These are phyloP conservation scores for Trifolium subterraneum DNA, from an alignment of 306 rosid genomes.

Conservation along the genomic window DNA sequence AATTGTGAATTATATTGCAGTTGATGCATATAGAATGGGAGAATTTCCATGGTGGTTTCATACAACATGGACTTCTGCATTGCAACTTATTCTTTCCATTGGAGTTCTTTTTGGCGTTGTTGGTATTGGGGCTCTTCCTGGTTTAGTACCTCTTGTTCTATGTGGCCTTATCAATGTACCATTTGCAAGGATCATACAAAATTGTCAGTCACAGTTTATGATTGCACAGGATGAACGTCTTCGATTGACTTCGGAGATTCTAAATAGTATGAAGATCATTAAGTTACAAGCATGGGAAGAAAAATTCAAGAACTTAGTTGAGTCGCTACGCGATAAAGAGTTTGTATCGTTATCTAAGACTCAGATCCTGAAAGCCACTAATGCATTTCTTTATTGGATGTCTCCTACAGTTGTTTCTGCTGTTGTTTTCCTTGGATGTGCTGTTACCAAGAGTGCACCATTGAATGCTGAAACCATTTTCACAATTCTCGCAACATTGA, in stretches of 20 bases:
- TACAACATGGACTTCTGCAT: constrained; percentile 47
- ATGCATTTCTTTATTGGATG: constrained; percentile 65
- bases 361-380: constrained; percentile 49
- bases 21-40: constrained; percentile 86
- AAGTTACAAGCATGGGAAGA: constrained; percentile 88
- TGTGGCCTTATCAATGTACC: constrained; percentile 72
- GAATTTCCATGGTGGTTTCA: constrained; percentile 95
- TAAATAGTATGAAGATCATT: constrained; percentile 78
- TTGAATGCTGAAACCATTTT: constrained; percentile 78
- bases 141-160: constrained; percentile 59
- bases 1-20: constrained; percentile 76
- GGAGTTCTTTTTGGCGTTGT: constrained; percentile 57
- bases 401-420: constrained; percentile 72
- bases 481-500: constrained; percentile 67
- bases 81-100: constrained; percentile 58
- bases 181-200: constrained; percentile 60
- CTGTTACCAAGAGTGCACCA: constrained; percentile 59
- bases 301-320: constrained; percentile 57
- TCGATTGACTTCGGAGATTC: constrained; percentile 78
- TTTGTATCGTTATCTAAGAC: constrained; percentile 66
- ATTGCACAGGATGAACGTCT: constrained; percentile 74
- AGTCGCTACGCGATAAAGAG: constrained; percentile 59
- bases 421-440: constrained; percentile 62
- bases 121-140: constrained; percentile 74
- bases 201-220: constrained; percentile 68